Conservation (phyloP, 306 rosid genomes). For the Fragaria nilgerrensis region DNA sequence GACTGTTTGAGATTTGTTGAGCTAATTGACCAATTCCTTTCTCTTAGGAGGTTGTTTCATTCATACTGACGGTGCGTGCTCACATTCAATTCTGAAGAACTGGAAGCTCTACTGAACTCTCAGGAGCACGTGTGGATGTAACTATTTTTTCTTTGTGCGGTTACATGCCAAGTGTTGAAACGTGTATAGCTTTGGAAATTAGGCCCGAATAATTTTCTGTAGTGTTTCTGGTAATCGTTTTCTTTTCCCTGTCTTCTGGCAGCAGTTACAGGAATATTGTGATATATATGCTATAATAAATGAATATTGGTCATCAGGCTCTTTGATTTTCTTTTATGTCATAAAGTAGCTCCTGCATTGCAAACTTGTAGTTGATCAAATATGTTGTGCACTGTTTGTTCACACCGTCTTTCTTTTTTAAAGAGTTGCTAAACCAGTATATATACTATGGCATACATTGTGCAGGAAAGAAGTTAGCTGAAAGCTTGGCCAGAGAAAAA, state of each 20-base stretch:
- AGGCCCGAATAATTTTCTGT: not conserved
- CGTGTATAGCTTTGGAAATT: not conserved
- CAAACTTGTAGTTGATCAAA: not conserved
- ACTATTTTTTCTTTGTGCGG: no score
- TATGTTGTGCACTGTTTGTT: not conserved
- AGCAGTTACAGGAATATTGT: not conserved
- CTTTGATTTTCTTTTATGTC: not conserved
- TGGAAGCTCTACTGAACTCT: no score
- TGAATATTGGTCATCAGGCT: not conserved
- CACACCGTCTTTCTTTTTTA: not conserved
- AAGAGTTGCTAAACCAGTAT: not conserved
- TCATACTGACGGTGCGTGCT: no score
- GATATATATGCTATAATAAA: not conserved
- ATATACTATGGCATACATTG: not conserved
- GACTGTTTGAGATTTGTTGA: no score
- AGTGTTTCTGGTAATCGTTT: not conserved
- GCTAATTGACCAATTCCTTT: no score
- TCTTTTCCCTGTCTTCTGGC: not conserved
- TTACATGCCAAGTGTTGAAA: no score
- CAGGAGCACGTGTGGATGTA: no score
- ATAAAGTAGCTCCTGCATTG: not conserved
- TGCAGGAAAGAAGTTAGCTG: conserved; percentile 88
- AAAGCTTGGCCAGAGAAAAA: conserved; percentile 74
- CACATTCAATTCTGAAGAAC: no score
- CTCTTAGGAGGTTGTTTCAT: no score